Percentiles rank a stretch among this genome's conserved stretches.
These are phyloP conservation scores for Paracoccidioides brasiliensis DNA, from an alignment of 2,329 filamentous ascomycete species.

Conservation along the genomic window DNA sequence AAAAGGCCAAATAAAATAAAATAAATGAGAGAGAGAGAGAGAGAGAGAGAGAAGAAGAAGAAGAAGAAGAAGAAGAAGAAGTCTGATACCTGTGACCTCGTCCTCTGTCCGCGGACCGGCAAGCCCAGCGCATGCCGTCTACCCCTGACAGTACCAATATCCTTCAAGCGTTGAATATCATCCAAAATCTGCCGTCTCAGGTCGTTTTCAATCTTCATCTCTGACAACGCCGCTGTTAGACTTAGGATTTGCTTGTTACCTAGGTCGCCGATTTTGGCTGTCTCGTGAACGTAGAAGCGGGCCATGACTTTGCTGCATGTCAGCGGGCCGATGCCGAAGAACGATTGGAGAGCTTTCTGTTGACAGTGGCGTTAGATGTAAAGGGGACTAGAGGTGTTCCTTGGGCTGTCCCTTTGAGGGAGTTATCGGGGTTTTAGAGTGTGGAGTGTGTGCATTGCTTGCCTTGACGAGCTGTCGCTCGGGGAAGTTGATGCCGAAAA, in stretches of 20 bases:
- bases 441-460: slow-evolving; percentile 17
- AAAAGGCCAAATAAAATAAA: neutral
- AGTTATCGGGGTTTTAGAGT: neutral
- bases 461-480: slow-evolving; percentile 75
- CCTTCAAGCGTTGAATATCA: slow-evolving; percentile 73
- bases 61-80: neutral
- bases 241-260: slow-evolving; percentile 64
- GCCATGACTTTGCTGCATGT: slow-evolving; percentile 66
- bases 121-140: slow-evolving; percentile 83
- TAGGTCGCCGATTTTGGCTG: slow-evolving; percentile 62
- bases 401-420: neutral
- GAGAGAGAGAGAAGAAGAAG: too few species aligned
- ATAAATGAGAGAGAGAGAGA: too few species aligned
- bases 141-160: slow-evolving; percentile 83
- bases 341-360: slow-evolving; percentile 53
- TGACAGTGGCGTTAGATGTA: neutral
- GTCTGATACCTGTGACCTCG: slow-evolving; percentile 54
- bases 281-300: slow-evolving; percentile 76
- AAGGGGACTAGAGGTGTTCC: neutral
- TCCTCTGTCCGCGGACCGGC: slow-evolving; percentile 82
- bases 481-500: slow-evolving; percentile 74
- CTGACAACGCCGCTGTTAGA: slow-evolving; percentile 71
- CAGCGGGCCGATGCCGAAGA: slow-evolving; percentile 71
- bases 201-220: slow-evolving; percentile 91
- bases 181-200: slow-evolving; percentile 63